A percentile compares a stretch with the other conserved stretches of the same genome.
Evolutionary conservation across 2,329 filamentous ascomycete species (phyloP).

Genomic region (Cladophialophora chaetospira): DNA sequence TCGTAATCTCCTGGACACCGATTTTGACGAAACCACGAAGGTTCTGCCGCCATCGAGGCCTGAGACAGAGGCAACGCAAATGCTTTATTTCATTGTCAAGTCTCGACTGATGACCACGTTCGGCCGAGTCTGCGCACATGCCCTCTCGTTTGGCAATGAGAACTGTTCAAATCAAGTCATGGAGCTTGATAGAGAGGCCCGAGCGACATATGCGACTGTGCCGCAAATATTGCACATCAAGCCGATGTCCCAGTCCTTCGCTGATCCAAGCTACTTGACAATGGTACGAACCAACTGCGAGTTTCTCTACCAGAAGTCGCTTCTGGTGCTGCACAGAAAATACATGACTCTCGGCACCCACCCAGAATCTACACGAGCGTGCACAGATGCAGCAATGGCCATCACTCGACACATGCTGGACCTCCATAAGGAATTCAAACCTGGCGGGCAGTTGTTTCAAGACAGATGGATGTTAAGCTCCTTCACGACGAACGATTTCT

Average conservation of each 20-base stretch:
- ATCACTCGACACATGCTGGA: conserved; percentile 54
- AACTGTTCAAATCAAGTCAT: conserved; percentile 27
- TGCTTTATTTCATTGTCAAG: conserved; percentile 40
- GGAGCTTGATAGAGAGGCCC: conserved; percentile 33
- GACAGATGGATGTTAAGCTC: conserved; percentile 61
- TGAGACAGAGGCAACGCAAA: conserved; percentile 46
- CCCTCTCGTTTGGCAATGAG: conserved; percentile 32
- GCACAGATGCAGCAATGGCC: conserved; percentile 51
- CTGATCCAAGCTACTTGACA: conserved; percentile 53
- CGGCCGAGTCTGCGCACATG: conserved; percentile 35
- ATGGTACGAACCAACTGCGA: conserved; percentile 56
- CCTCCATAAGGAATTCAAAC: conserved; percentile 54
- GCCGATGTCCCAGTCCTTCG: conserved; percentile 42
- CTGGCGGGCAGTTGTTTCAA: conserved; percentile 56
- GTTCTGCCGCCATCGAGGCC: conserved; percentile 58
- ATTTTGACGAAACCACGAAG: conserved; percentile 56
- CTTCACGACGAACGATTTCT: conserved; percentile 61
- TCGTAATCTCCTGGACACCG: conserved; percentile 61
- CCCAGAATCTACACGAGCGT: conserved; percentile 49
- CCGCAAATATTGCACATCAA: conserved; percentile 30
- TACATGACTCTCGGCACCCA: conserved; percentile 46
- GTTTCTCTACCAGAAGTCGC: conserved; percentile 54
- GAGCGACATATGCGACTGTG: conserved; percentile 28
- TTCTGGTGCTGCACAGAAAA: conserved; percentile 57
- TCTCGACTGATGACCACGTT: conserved; percentile 35